Conservation (phyloP, 148 eudicot species). For the Persicaria tinctoria region DNA sequence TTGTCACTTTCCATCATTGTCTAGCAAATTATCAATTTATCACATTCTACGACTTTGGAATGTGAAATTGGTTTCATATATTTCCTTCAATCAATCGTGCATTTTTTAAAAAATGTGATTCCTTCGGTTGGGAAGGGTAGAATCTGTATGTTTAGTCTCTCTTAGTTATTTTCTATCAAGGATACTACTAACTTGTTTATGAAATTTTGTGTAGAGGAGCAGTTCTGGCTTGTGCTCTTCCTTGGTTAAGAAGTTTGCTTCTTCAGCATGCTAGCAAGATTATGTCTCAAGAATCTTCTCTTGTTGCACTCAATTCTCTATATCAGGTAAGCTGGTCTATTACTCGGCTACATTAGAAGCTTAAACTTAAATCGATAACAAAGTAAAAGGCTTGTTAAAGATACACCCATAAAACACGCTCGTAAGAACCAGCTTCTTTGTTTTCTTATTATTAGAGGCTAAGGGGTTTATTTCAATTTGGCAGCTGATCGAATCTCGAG, state of each 20-base stretch:
- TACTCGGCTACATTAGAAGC: not conserved
- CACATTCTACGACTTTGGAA: not conserved
- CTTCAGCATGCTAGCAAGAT: constrained; percentile 84
- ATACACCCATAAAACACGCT: not conserved
- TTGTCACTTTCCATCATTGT: not conserved
- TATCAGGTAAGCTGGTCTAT: constrained; percentile 48
- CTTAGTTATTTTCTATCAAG: not conserved
- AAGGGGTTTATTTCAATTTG: constrained; percentile 4
- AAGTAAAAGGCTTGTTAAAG: not conserved
- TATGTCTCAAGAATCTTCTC: constrained; percentile 81
- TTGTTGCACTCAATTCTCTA: constrained; percentile 64
- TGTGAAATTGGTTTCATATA: not conserved
- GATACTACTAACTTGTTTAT: not conserved
- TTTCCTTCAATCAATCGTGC: not conserved
- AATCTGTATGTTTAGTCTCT: not conserved
- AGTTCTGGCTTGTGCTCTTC: constrained; percentile 66
- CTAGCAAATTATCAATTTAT: not conserved
- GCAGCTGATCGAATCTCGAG: constrained; percentile 87
- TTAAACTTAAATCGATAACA: not conserved
- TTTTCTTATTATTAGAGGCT: not conserved
- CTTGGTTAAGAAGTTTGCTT: constrained; percentile 89
- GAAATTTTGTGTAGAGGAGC: constrained; percentile 46
- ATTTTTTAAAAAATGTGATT: not conserved
- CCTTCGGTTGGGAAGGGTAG: not conserved
- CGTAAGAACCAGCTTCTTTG: not conserved